A percentile compares a stretch with the other conserved stretches of the same genome.
phyloP scores from a whole-genome alignment of 331 rosid species.

The Malus hybrid region DNA sequence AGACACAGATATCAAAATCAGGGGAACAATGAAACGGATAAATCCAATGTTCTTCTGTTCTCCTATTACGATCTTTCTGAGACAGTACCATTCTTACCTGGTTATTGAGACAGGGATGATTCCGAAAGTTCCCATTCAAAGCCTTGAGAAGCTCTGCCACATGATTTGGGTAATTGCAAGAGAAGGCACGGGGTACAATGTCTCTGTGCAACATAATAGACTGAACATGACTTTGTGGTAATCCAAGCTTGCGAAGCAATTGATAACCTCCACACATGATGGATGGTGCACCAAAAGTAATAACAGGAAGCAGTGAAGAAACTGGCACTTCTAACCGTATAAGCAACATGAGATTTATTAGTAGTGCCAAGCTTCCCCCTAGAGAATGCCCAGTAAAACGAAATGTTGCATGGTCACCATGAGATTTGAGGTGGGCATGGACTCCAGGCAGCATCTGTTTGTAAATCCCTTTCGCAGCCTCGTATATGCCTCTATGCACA shows the following conservation, averaged over 20 bases:
- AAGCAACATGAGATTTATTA: constrained; percentile 82
- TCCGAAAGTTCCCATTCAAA: constrained; percentile 69
- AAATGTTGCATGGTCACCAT: constrained; percentile 53
- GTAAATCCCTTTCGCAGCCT: constrained; percentile 97
- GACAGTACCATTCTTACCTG: constrained; percentile 40
- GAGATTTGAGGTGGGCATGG: constrained; percentile 53
- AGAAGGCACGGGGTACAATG: constrained; percentile 92
- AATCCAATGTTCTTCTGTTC: background rate
- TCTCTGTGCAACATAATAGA: constrained; percentile 86
- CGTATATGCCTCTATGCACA: constrained; percentile 95
- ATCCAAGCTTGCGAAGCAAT: constrained; percentile 62
- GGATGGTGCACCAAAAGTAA: constrained; percentile 88
- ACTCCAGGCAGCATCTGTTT: constrained; percentile 87
- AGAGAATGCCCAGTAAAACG: constrained; percentile 98
- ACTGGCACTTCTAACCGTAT: constrained; percentile 64
- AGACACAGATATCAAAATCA: background rate
- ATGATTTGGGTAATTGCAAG: constrained; percentile 86
- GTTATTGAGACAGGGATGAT: constrained; percentile 77
- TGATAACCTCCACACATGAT: constrained; percentile 90
- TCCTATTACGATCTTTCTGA: background rate
- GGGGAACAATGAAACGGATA: background rate
- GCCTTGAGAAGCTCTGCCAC: constrained; percentile 85
- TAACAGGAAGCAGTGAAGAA: constrained; percentile 81
- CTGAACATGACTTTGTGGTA: constrained; percentile 73
- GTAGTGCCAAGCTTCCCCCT: constrained; percentile 91